Conservation (phyloP, 306 rosid genomes). For the Aeschynomene evenia region DNA sequence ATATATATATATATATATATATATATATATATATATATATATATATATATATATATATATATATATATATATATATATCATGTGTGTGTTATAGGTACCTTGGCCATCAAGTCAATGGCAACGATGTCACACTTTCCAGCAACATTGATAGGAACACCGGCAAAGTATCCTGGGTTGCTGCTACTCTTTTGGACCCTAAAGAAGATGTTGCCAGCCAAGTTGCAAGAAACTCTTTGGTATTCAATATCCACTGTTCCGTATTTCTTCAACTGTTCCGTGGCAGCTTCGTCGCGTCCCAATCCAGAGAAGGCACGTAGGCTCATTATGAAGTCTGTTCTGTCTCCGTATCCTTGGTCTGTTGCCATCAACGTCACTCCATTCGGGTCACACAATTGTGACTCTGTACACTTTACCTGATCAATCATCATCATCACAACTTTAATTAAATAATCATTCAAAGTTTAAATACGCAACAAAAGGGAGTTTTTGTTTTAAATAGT, state of each 20-base stretch:
- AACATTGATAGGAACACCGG: conserved; percentile 36
- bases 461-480: no score
- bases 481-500: background rate
- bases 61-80: conserved; percentile 20
- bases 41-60: no score
- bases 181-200: conserved; percentile 53
- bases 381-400: background rate
- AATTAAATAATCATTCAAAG: background rate
- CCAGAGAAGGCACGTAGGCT: conserved; percentile 26
- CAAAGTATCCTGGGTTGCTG: conserved; percentile 54
- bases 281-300: conserved; percentile 11
- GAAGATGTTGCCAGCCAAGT: conserved; percentile 26
- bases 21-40: no score
- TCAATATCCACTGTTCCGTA: conserved; percentile 31
- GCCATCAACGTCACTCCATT: conserved; percentile 28
- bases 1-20: no score
- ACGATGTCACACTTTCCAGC: conserved; percentile 55
- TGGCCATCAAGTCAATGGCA: conserved; percentile 39
- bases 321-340: conserved; percentile 39
- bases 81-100: no score
- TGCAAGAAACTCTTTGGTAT: conserved; percentile 43
- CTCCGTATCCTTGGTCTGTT: conserved; percentile 38
- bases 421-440: background rate
- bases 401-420: conserved; percentile 32
- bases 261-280: conserved; percentile 15